phyloP scores from a whole-genome alignment of 352 stramenopile species.

The Globisporangium takayamanum region DNA sequence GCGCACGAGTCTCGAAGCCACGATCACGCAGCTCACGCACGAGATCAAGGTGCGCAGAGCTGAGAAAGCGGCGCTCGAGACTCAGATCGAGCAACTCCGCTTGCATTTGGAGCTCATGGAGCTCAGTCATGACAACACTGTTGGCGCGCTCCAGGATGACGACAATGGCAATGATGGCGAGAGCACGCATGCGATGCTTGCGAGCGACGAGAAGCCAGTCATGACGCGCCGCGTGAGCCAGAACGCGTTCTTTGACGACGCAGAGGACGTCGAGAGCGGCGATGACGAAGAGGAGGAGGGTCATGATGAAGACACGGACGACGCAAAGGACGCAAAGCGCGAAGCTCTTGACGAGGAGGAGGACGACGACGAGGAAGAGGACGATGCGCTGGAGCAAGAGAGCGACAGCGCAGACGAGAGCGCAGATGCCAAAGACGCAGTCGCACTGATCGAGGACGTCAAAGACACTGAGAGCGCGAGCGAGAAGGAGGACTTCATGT shows the following conservation, averaged over 20 bases:
- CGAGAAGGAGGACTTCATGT: constrained; percentile 35
- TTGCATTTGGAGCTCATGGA: constrained; percentile 53
- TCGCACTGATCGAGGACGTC: constrained; percentile 1
- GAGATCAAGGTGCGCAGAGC: constrained; percentile 32
- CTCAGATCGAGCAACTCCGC: constrained; percentile 53
- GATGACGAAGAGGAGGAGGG: constrained; percentile 23
- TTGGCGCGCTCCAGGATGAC: not conserved
- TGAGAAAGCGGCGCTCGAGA: constrained; percentile 49
- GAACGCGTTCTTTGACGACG: constrained; percentile 14
- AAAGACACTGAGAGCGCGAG: constrained; percentile 19
- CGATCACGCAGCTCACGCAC: constrained; percentile 22
- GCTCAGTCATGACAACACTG: constrained; percentile 4
- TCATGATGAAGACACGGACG: constrained; percentile 7
- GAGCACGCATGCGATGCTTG: not conserved
- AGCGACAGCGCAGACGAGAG: not conserved
- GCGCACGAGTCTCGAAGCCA: constrained; percentile 13
- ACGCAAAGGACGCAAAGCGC: not conserved
- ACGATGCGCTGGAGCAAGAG: not conserved
- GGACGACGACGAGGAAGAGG: not conserved
- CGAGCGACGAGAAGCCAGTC: constrained; percentile 8
- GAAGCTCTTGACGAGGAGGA: constrained; percentile 3
- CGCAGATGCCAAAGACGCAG: constrained; percentile 6
- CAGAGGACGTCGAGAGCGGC: constrained; percentile 12
- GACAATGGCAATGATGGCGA: constrained; percentile 9
- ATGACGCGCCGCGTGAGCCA: not conserved